Evolutionary conservation across 306 rosid species (phyloP).

Genomic region (Citrullus amarus): DNA sequence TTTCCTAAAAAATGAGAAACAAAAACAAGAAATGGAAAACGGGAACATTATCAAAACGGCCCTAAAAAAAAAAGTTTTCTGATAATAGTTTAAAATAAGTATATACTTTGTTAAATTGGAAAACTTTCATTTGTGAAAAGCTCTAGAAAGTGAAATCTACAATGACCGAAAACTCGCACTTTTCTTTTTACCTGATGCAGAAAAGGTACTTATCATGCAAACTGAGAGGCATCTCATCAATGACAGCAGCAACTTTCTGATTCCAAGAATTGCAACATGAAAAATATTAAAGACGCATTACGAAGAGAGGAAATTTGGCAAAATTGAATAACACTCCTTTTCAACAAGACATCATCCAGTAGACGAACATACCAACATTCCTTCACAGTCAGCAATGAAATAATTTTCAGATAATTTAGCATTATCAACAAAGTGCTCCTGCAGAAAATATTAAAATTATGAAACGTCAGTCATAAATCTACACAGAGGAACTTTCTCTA

Average conservation of each 20-base stretch:
- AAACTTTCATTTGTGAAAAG: constrained; percentile 7
- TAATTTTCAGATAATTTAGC: constrained; percentile 71
- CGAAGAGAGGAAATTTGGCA: constrained; percentile 8
- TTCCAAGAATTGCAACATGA: constrained; percentile 12
- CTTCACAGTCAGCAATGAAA: constrained; percentile 73
- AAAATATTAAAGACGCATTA: constrained; percentile 5
- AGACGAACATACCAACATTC: constrained; percentile 50
- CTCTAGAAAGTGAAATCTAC: background rate
- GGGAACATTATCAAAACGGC: no score
- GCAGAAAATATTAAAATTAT: constrained; percentile 26
- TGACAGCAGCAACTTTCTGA: constrained; percentile 74
- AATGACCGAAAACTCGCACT: background rate
- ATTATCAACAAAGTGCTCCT: constrained; percentile 79
- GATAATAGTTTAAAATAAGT: constrained; percentile 3
- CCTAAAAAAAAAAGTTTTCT: background rate
- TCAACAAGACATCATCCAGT: constrained; percentile 12
- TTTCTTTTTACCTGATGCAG: constrained; percentile 49
- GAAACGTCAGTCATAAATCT: background rate
- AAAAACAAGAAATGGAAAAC: no score
- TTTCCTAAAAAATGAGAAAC: no score
- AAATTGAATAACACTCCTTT: background rate
- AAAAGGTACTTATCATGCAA: constrained; percentile 80
- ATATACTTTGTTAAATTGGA: background rate
- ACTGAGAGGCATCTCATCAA: constrained; percentile 66
- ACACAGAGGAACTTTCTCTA: background rate